Evolutionary conservation across 2,329 filamentous ascomycete genomes (phyloP), one percentile per base, ranked within the genome.

Genomic region (Fusarium coffeatum): DNA sequence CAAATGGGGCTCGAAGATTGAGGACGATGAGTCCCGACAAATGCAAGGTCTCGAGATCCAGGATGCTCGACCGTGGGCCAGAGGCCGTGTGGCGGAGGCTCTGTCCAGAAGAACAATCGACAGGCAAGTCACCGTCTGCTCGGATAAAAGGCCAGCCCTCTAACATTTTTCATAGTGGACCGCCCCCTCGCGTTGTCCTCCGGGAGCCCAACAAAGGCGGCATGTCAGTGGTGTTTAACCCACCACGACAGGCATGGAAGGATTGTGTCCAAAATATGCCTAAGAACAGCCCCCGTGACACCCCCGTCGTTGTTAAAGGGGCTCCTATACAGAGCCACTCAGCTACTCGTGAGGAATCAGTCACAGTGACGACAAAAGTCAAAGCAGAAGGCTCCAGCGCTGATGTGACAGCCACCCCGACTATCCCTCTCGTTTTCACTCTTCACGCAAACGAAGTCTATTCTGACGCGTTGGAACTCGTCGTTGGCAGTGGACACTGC

Each of bases 61-160:
- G 6, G 53, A 68, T 18, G 63, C 69, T 6, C 72, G 74, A 7
- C 74, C 74, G 8, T 76, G 74, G 74, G 74, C 71, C 5, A 54
- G 60, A 16, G 59, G 55, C 8, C 10, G 46, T 8, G 43, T 42
- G 10, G 59, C 34, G 13, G 4, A 59, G 12, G 25, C 37, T 15
- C 47, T 71, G 3, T 48, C 22, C 1, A 37, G 16, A 6, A 42
- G 25, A 9, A 18, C 3, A 10, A 22, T 45, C 5, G 7, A 30
- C 16, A 40, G 18, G 68, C 65, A 37, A 68, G 48, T 58, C n/a
- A 37, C n/a, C 9, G 32, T 40, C 20, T 27, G 4, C 20, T 18
- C 8, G 8, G 18, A 43, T 8, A 20, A 2, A 22, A 23, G 11
- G 9, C 3, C 32, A 16, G 8, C 6, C 10, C 12, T 48, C 55